Conservation (phyloP, 345 rosid species). For the Eucalyptus curtisii region DNA sequence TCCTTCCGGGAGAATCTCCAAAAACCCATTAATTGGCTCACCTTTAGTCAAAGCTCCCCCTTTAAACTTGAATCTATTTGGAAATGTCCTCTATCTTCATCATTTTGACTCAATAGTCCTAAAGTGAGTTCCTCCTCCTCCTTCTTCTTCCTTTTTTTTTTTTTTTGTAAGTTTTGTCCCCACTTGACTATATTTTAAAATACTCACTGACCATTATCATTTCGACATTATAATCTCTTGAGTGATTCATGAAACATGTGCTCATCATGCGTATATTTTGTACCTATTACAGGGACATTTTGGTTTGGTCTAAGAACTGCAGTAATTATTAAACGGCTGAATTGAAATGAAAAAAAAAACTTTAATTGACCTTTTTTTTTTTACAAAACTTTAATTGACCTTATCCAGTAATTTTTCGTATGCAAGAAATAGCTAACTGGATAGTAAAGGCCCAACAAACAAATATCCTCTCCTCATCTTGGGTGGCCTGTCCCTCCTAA, state of each 20-base stretch:
- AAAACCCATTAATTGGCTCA: background rate
- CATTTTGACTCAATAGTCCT: background rate
- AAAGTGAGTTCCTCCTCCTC: background rate
- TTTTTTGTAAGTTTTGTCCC: background rate
- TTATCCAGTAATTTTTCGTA: background rate
- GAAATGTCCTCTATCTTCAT: background rate
- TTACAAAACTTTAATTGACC: background rate
- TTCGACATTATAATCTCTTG: background rate
- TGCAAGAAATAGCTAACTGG: accelerated
- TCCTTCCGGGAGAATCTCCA: background rate
- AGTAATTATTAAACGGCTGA: background rate
- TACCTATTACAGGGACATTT: background rate
- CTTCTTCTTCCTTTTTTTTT: accelerated
- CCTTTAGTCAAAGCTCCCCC: accelerated
- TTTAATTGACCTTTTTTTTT: background rate
- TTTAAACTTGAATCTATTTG: background rate
- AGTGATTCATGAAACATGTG: background rate
- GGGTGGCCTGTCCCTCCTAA: no score
- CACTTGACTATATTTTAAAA: background rate
- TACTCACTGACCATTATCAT: accelerated
- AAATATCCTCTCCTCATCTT: no score
- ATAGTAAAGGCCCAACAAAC: background rate
- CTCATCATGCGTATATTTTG: background rate
- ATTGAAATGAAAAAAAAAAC: background rate
- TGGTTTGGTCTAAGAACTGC: background rate